A percentile compares a stretch with the other conserved stretches of the same genome.
phyloP scores from a whole-genome alignment of 2,329 filamentous ascomycete genomes.

The Monilinia vaccinii-corymbosi region DNA sequence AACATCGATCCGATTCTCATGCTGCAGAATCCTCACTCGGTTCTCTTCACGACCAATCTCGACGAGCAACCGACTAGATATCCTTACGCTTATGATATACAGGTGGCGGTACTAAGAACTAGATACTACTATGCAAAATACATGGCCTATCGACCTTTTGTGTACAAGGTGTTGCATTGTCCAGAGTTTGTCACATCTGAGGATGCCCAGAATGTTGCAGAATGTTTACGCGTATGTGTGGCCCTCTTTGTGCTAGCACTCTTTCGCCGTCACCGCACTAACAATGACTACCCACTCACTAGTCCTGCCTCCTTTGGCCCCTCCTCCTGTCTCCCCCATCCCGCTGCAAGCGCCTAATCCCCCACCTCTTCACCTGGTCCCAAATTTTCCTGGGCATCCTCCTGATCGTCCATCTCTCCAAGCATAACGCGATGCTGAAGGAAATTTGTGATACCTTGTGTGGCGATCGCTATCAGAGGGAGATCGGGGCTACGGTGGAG shows the following conservation, averaged over 20 bases:
- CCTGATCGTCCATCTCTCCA: conserved; percentile 45
- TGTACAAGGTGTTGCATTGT: conserved; percentile 51
- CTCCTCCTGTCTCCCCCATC: conserved; percentile 47
- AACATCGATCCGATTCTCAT: conserved; percentile 16
- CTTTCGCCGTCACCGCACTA: not conserved
- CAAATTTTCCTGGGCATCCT: conserved; percentile 52
- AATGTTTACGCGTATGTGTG: conserved; percentile 39
- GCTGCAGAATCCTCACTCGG: conserved; percentile 21
- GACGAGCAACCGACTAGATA: conserved; percentile 37
- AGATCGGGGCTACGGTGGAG: conserved; percentile 39
- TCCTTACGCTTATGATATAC: conserved; percentile 45
- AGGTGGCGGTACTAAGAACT: conserved; percentile 47
- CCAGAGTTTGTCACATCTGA: conserved; percentile 44
- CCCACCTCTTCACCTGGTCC: conserved; percentile 52
- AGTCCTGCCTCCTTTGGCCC: conserved; percentile 50
- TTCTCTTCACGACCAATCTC: conserved; percentile 40
- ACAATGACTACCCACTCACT: not conserved
- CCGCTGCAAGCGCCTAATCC: conserved; percentile 48
- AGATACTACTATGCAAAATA: conserved; percentile 51
- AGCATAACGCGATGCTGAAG: conserved; percentile 40
- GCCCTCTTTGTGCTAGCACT: not conserved
- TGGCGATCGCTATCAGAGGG: conserved; percentile 40
- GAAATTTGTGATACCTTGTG: conserved; percentile 41
- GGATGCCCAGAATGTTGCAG: conserved; percentile 45
- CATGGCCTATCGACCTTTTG: conserved; percentile 47